A percentile compares a stretch with the other conserved stretches of the same genome.
These are phyloP conservation scores for Magnaporthiopsis rhizophila DNA, from an alignment of 2,329 filamentous ascomycete genomes.

Conservation along the genomic window DNA sequence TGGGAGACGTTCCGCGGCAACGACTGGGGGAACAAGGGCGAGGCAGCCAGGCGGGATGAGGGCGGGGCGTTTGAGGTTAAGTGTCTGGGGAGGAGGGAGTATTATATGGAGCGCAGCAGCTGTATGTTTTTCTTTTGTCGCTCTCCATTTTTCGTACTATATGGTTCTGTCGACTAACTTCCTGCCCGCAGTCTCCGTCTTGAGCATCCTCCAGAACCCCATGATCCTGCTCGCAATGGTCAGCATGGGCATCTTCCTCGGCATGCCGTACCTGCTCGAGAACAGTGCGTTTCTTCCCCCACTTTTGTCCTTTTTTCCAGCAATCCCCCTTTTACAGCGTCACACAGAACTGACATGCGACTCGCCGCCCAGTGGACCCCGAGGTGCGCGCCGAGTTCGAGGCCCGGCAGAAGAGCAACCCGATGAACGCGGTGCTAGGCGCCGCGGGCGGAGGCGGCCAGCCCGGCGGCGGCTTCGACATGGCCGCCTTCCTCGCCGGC, in stretches of 20 bases:
- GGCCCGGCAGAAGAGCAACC: slow-evolving; percentile 72
- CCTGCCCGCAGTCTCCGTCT: slow-evolving; percentile 46
- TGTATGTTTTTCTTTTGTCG: slow-evolving; percentile 44
- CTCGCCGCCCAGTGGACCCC: slow-evolving; percentile 70
- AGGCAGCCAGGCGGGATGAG: slow-evolving; percentile 35
- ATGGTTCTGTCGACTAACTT: slow-evolving; percentile 20
- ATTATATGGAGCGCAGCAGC: slow-evolving; percentile 65
- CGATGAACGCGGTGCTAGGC: slow-evolving; percentile 50
- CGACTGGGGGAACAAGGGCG: slow-evolving; percentile 82
- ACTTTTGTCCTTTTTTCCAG: background rate
- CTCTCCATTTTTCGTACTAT: slow-evolving; percentile 8
- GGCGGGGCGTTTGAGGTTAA: slow-evolving; percentile 49
- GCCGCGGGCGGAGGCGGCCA: slow-evolving; percentile 26
- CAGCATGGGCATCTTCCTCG: slow-evolving; percentile 75
- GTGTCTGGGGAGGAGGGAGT: slow-evolving; percentile 58
- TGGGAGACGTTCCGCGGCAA: slow-evolving; percentile 87
- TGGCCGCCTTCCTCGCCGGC: slow-evolving; percentile 56
- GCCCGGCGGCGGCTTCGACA: slow-evolving; percentile 49
- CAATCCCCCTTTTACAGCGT: background rate
- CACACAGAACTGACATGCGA: background rate
- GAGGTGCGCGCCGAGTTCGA: slow-evolving; percentile 91
- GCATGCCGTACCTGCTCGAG: slow-evolving; percentile 91
- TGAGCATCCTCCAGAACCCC: slow-evolving; percentile 81
- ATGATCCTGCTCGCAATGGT: slow-evolving; percentile 92
- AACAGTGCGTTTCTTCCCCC: slow-evolving; percentile 61